Base-by-base conservation (phyloP, 2,329 filamentous ascomycete genomes). In the Knoxdaviesia proteae region DNA sequence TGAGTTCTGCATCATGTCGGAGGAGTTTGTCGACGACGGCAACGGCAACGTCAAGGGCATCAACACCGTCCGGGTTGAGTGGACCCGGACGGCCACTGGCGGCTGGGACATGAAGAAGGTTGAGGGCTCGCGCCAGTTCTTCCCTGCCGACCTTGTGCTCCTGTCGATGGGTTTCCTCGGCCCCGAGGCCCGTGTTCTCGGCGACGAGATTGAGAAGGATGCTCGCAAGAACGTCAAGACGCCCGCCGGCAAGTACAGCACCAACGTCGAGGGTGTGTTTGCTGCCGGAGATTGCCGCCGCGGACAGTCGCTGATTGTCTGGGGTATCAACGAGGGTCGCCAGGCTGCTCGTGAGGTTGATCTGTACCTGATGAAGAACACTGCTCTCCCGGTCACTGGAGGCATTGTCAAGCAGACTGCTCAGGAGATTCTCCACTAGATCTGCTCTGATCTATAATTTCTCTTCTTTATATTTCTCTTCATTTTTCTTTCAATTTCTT, bases 21-120 rank as follows among this genome's bases (percentile, higher is more conserved):
- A 92, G 65, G 84, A 93, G 53, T 96, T 96, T 52, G 84, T 92
- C 47, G 84, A 87, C 50, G 84, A 94, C 52, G 87, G 84, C 47
- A 74, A 63, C 41, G 87, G 87, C 57, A 79, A 80, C 49, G 84
- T 96, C 56, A 92, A 86, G 68, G 88, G 88, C 49, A 94, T 96
- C 69, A 94, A 90, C 63, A 94, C 86, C 38, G 75, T 90, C 46
- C 84, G 88, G 43, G 87, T 96, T 38, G 87, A 94, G 59, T 96
- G 88, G 88, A 90, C 84, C 52, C 90, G 87, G 69, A 84, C 77
- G 43, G 71, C 83, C 32, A 78, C 74, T 47, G 87, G 87, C 50
- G 87, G 87, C 38, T 96, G 88, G 88, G 88, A 94, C 62, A 94
- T 96, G 86, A 94, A 94, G 72, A 88, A 93, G 60, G 70, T 93